These are phyloP conservation scores for Secale cereale DNA, from an alignment of 176 grass and related monocot genomes.

Conservation along the genomic window DNA sequence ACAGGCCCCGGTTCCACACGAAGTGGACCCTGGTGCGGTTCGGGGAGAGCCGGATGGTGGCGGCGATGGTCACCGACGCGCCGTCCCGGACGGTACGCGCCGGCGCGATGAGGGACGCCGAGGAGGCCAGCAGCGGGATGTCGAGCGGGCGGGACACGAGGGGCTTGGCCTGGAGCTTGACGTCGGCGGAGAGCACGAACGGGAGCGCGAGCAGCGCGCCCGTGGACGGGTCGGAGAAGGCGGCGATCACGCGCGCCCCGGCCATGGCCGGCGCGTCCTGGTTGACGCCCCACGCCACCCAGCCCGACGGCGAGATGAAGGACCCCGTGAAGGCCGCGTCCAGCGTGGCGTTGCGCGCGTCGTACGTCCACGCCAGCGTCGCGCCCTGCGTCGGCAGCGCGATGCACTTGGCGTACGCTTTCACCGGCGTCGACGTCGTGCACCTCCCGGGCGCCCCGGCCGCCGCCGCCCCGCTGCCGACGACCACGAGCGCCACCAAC, in stretches of 20 bases:
- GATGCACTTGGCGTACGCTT: slow-evolving; percentile 79
- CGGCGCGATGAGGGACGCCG: slow-evolving; percentile 33
- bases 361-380: slow-evolving; percentile 89
- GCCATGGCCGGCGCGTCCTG: slow-evolving; percentile 72
- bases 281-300: slow-evolving; percentile 94
- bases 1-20: slow-evolving; percentile 93
- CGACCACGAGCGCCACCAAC: not conserved
- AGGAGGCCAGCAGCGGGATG: slow-evolving; percentile 68
- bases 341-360: slow-evolving; percentile 82
- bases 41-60: slow-evolving; percentile 62
- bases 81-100: slow-evolving; percentile 55
- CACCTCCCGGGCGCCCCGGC: slow-evolving; percentile 31
- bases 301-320: slow-evolving; percentile 96
- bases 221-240: slow-evolving; percentile 86
- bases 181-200: slow-evolving; percentile 68
- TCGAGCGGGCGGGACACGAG: slow-evolving; percentile 76
- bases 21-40: slow-evolving; percentile 80
- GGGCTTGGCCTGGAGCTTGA: slow-evolving; percentile 74
- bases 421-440: slow-evolving; percentile 49
- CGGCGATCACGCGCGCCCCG: slow-evolving; percentile 68
- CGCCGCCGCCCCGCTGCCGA: not conserved
- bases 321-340: slow-evolving; percentile 79
- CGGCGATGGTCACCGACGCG: slow-evolving; percentile 62
- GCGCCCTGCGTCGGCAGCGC: slow-evolving; percentile 79
- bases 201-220: slow-evolving; percentile 81